Base-by-base conservation (phyloP, 257 asterid species). In the Nicotiana obtusifolia region DNA sequence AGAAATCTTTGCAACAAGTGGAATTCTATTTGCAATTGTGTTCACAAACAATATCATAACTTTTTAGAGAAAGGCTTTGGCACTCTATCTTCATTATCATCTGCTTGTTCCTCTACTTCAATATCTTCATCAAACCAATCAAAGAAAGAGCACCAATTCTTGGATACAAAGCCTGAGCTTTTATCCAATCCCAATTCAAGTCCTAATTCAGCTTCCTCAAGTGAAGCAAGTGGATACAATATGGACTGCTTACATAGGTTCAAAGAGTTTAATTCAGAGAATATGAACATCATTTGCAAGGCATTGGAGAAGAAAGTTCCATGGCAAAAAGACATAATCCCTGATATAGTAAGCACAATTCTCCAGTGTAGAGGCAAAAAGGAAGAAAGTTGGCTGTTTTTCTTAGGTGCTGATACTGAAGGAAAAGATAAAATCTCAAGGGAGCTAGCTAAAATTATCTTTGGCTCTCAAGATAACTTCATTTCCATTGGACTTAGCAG, bases 151-250 rank as follows among this genome's bases (percentile, higher is more conserved):
- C 86, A 86, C 24, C 88, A 88, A 54, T 86, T 85, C 86, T 88
- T 92, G 78, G 47, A 71, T 13, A 31, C 84, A 20, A 91, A 89
- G 19, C 95, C 97, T 0, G 97, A 90, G 19, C 97, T 93, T 77
- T 84, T 91, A 59, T 93, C 97, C 5, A 95, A 95, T 86, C 99
- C 98, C 0, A 92, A 90, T 76, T 95, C 98, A 0, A 95, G 98
- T 82, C 99, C 99, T 9, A 95, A 95, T 61, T 93, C 99, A 16
- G 94, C 97, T 82, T 95, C 99, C 44, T 95, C 98, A 2, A 95
- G 99, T 75, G 98, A 92, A 88, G 92, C 96, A 53, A 93, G 91
- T 57, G 90, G 84, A 16, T 87, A 86, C 56, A 52, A 52, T 49
- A 49, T 84, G 84, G 88, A 84, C 22, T 54, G 82, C 22, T 28